Conservation (phyloP, 345 rosid species). For the Moringa oleifera region DNA sequence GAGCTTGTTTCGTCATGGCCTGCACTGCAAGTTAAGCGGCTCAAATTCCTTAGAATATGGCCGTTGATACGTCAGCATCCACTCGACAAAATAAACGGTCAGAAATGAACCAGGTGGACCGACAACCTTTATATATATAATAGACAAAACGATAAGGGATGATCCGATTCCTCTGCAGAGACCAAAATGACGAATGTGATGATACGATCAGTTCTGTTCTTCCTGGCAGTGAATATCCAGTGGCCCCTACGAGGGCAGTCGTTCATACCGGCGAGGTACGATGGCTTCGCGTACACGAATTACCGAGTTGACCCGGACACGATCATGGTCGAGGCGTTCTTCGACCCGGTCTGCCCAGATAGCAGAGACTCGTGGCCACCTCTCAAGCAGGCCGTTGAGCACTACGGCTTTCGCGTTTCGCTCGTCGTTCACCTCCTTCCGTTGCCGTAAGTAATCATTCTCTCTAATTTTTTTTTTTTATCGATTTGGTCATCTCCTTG, state of each 20-base stretch:
- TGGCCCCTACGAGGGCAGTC: constrained; percentile 38
- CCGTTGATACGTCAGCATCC: not conserved
- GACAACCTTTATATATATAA: too few relatives aligned
- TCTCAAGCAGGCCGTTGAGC: constrained; percentile 51
- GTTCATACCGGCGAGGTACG: constrained; percentile 69
- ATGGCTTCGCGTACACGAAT: constrained; percentile 60
- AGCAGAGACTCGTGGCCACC: constrained; percentile 85
- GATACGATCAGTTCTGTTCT: constrained; percentile 16
- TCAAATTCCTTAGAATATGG: not conserved
- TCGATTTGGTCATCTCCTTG: not conserved
- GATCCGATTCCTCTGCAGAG: too few relatives aligned
- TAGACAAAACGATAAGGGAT: too few relatives aligned
- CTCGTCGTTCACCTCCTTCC: constrained; percentile 74
- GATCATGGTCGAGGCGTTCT: constrained; percentile 69
- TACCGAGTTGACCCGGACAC: constrained; percentile 31
- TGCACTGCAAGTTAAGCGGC: not conserved
- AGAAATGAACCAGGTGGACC: not conserved
- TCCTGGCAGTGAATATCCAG: constrained; percentile 10
- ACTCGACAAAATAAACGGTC: not conserved
- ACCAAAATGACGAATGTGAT: not conserved
- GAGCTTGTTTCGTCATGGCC: constrained; percentile 29
- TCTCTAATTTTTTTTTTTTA: not conserved
- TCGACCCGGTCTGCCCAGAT: constrained; percentile 89
- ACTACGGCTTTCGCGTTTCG: constrained; percentile 61
- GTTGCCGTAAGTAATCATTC: constrained; percentile 56